Conservation (phyloP, 441 rosid species). For the Cnidoscolus chayamansa region DNA sequence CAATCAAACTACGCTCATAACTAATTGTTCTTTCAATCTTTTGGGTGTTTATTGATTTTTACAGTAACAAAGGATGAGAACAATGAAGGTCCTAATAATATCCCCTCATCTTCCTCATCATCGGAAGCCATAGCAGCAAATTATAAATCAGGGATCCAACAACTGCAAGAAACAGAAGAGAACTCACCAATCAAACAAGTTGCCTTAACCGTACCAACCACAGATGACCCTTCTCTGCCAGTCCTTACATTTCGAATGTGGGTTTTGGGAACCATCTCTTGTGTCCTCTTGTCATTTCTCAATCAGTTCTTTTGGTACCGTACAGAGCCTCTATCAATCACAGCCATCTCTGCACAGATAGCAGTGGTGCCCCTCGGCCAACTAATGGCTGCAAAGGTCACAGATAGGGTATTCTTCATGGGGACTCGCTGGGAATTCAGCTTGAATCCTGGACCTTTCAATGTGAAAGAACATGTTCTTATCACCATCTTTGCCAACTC, state of each 20-base stretch:
- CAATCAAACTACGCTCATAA: not conserved
- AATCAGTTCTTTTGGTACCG: constrained; percentile 96
- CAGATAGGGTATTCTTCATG: constrained; percentile 56
- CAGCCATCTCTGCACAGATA: constrained; percentile 90
- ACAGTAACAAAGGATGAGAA: constrained; percentile 34
- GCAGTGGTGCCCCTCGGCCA: constrained; percentile 88
- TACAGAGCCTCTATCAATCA: constrained; percentile 80
- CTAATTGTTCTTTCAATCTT: not conserved
- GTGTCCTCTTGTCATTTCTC: constrained; percentile 68
- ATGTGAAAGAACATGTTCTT: constrained; percentile 87
- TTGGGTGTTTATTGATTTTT: not conserved
- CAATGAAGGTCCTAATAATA: constrained; percentile 10
- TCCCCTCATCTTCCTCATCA: constrained; percentile 37
- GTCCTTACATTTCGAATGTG: constrained; percentile 89
- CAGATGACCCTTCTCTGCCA: constrained; percentile 74
- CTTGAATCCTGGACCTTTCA: constrained; percentile 89
- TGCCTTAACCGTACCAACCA: constrained; percentile 75
- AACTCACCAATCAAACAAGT: constrained; percentile 82
- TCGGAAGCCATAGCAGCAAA: constrained; percentile 19
- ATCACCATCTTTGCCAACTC: constrained; percentile 92
- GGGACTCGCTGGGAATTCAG: constrained; percentile 71
- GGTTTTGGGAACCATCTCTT: constrained; percentile 73
- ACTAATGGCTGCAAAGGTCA: constrained; percentile 74
- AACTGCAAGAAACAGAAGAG: constrained; percentile 39
- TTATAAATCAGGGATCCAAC: constrained; percentile 22